Base-by-base conservation (phyloP, 306 rosid species). In the Rosa chinensis region DNA sequence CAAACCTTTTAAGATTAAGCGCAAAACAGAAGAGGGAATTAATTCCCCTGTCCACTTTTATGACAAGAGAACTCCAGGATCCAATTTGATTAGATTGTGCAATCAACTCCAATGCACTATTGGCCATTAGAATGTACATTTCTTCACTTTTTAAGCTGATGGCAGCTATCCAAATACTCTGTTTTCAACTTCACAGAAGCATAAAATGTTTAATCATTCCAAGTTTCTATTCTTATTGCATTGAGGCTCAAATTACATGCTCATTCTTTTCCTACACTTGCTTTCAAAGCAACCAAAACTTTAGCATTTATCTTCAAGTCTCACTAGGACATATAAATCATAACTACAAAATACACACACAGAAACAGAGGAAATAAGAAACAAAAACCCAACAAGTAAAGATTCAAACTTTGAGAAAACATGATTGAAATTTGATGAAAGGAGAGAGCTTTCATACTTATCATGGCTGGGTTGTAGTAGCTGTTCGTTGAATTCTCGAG, bases 391-490 rank as follows among this genome's bases (percentile, higher is more conserved):
- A 21, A n/a, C 20, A 56, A 59, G 0, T 43, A 39, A 14, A 66
- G 14, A 43, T 1, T 11, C 37, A 17, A 73, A 76, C 20, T 55
- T 76, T 18, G 18, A 58, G 25, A 13, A 70, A 7, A 39, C 4
- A 23, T 1, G 14, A 13, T 11, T 13, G 23, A 37, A 5, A 37
- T 48, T 66, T 0, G 45, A 53, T 45, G 3, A 35, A 80, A 66
- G 12, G 37, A 58, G n/a, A 72, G 49, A 64, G 11, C 14, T 37
- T 68, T 68, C 87, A 53, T 89, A 95, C 99, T 93, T 74, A 95
- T 91, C 74, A 85, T 13, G 74, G 99, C 81, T 17, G 97, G 98
- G 61, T 93, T 95, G 70, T 88, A 95, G 87, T 78, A 78, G 81
- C 62, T 75, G 86, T 81, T 81, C 7, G 70, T 81, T 13, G 96